Evolutionary conservation across 2,329 filamentous ascomycete genomes (phyloP).

Genomic region (Ceratocystis cubensis): DNA sequence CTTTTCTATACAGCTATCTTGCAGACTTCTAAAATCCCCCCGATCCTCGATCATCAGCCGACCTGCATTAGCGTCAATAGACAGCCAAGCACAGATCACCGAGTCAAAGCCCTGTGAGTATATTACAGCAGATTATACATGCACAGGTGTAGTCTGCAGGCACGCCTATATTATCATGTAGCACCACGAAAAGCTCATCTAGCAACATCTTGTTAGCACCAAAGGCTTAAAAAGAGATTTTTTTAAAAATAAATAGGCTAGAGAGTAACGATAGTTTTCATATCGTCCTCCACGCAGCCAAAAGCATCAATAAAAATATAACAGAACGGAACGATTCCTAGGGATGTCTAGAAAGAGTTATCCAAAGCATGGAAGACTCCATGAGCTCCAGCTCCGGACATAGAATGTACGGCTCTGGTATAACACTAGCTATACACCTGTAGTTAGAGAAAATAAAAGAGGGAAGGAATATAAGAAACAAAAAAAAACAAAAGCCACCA

Average conservation of each 20-base stretch:
- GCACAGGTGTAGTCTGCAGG: background rate
- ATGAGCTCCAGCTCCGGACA: background rate
- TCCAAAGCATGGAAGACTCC: background rate
- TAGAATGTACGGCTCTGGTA: background rate
- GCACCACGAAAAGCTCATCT: background rate
- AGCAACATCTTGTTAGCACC: background rate
- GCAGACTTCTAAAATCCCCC: background rate
- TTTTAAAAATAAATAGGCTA: background rate
- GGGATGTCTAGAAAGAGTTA: background rate
- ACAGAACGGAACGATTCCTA: background rate
- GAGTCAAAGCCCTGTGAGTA: background rate
- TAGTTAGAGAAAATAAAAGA: background rate
- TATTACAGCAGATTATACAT: background rate
- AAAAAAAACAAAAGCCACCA: background rate
- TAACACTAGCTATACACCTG: background rate
- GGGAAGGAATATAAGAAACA: background rate
- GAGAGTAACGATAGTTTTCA: background rate
- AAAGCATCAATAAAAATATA: background rate
- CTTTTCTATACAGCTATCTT: too few relatives aligned
- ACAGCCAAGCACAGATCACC: background rate
- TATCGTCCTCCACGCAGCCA: background rate
- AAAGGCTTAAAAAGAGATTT: background rate
- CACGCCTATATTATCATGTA: too few relatives aligned
- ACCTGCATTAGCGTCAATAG: constrained; percentile 2
- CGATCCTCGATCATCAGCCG: background rate